These are phyloP conservation scores for Colletotrichum limetticola DNA, from an alignment of 2,329 filamentous ascomycete genomes.

Conservation along the genomic window DNA sequence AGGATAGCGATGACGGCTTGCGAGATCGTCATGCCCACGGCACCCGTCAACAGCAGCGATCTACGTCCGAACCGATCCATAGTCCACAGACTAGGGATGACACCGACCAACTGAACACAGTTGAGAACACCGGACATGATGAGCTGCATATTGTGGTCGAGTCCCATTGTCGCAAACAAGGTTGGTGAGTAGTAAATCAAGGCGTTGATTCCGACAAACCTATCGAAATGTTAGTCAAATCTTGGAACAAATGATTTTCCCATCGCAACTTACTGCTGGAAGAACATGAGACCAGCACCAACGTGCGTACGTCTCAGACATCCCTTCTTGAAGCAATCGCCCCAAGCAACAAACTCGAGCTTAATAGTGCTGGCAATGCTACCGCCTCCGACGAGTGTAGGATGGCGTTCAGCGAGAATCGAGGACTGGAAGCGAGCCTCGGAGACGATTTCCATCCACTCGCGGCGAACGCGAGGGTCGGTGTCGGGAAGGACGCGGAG, in stretches of 20 bases:
- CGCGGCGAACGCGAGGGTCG: constrained; percentile 35
- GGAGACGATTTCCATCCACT: constrained; percentile 37
- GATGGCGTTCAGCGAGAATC: constrained; percentile 45
- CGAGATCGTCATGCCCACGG: constrained; percentile 58
- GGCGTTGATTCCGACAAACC: constrained; percentile 38
- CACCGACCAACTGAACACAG: constrained; percentile 57
- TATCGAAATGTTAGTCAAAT: no score
- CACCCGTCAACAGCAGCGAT: constrained; percentile 55
- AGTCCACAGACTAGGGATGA: constrained; percentile 57
- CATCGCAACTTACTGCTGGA: constrained; percentile 57
- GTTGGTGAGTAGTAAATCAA: constrained; percentile 59
- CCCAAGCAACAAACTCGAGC: constrained; percentile 59
- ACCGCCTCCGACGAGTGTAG: constrained; percentile 46
- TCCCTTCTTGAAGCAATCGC: constrained; percentile 60
- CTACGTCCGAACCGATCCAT: constrained; percentile 60
- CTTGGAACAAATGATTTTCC: no score
- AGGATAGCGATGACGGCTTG: constrained; percentile 65
- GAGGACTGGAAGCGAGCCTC: constrained; percentile 31
- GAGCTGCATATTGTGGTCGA: constrained; percentile 46
- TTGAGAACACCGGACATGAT: constrained; percentile 54
- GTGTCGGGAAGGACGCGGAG: constrained; percentile 35
- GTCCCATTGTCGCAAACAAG: constrained; percentile 53
- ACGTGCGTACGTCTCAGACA: constrained; percentile 58
- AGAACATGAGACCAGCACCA: constrained; percentile 65
- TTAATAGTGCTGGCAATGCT: constrained; percentile 48